Evolutionary conservation across 1,139 yeast species (phyloP), one percentile per base, ranked within the genome.

Genomic region (Debaryomyces subglobosus): DNA sequence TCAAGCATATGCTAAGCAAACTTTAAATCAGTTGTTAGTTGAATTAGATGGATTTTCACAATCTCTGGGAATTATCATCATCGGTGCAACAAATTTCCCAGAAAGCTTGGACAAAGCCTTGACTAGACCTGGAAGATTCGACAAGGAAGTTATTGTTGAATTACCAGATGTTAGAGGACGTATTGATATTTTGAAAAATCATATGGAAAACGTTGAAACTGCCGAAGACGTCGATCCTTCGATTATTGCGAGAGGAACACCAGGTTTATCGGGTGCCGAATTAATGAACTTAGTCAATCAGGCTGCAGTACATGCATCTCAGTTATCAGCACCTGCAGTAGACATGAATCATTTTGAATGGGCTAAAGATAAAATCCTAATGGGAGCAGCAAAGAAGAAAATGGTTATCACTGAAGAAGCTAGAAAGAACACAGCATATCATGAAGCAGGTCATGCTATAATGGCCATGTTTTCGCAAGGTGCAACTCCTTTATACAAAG

Each of bases 371-470:
- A 94, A 94, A 72, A 94, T 95, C 51, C 75, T 95, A 61, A 85
- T 95, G 88, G 99, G 99, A 46, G 99, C 98, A 32, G 99, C 96
- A 55, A 87, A 96, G 67, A 89, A 89, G 71, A 89, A 96, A 45
- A 92, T 92, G 98, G 97, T 94, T 45, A 82, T 94, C 71, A 92
- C 99, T 23, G 97, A 94, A 67, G 97, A 94, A 57, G 82, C 96
- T 0, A 83, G 98, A 67, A 83, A 81, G 58, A 92, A 94, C 58
- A 95, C 99, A 16, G 99, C 99, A 2, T 95, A 85, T 68, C 99
- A 94, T 70, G 99, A 94, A 72, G 99, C 99, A 8, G 99, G 99
- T 2, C 99, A 94, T 71, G 99, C 99, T 4, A 89, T 94, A 51
- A 90, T 92, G 89, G 98, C 99, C 5, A 80, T 94, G 82, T 94